phyloP scores from a whole-genome alignment of 2,329 filamentous ascomycete genomes.

The Calonectria henricotiae region DNA sequence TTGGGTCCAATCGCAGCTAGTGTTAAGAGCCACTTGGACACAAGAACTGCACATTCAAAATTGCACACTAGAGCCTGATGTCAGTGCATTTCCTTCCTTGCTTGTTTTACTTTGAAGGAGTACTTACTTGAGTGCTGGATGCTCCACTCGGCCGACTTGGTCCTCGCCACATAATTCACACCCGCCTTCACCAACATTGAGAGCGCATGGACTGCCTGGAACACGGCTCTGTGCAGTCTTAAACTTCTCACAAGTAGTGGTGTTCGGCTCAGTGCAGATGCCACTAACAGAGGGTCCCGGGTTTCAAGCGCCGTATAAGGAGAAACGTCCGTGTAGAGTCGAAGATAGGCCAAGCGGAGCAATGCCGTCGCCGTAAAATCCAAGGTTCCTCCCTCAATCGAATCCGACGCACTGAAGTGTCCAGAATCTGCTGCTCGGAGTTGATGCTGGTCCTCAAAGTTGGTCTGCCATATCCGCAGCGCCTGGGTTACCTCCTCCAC shows the following conservation, averaged over 20 bases:
- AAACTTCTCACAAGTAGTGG: slow-evolving; percentile 73
- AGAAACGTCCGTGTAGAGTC: slow-evolving; percentile 77
- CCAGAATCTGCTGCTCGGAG: slow-evolving; percentile 66
- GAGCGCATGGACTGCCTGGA: slow-evolving; percentile 79
- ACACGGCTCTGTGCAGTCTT: slow-evolving; percentile 75
- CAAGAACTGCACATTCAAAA: slow-evolving; percentile 74
- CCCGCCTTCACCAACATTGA: slow-evolving; percentile 78
- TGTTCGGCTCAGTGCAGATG: slow-evolving; percentile 72
- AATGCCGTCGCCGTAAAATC: slow-evolving; percentile 78
- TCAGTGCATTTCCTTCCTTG: slow-evolving; percentile 41
- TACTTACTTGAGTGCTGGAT: slow-evolving; percentile 74
- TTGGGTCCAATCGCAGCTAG: slow-evolving; percentile 68
- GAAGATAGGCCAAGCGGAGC: slow-evolving; percentile 75
- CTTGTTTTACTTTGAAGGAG: neutral
- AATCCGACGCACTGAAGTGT: slow-evolving; percentile 66
- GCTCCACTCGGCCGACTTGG: slow-evolving; percentile 75
- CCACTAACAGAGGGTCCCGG: slow-evolving; percentile 75
- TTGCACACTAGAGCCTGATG: slow-evolving; percentile 66
- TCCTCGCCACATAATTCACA: slow-evolving; percentile 75
- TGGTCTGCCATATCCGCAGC: slow-evolving; percentile 72
- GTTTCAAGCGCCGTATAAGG: slow-evolving; percentile 77
- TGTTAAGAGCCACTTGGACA: slow-evolving; percentile 75
- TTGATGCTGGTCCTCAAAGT: slow-evolving; percentile 72
- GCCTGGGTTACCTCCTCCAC: slow-evolving; percentile 72
- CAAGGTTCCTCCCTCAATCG: slow-evolving; percentile 73